Conservation (phyloP, 352 stramenopile genomes). For the Thraustochytrium sp. region DNA sequence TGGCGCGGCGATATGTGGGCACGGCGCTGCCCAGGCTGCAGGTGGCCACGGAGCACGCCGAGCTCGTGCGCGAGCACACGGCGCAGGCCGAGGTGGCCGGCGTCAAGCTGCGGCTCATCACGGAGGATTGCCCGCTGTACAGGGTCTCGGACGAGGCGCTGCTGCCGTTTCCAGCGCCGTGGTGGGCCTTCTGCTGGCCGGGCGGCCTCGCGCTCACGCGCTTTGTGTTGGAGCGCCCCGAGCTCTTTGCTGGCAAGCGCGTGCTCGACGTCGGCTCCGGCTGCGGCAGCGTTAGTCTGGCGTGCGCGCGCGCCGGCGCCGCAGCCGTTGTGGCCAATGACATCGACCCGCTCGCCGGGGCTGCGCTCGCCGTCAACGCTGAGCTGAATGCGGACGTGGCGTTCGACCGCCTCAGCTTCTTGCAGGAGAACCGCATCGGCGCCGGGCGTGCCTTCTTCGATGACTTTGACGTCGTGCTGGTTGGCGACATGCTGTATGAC, state of each 20-base stretch:
- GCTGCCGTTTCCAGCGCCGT: slow-evolving; percentile 9
- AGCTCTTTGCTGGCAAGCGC: background rate
- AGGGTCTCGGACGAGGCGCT: background rate
- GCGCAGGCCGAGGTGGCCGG: background rate
- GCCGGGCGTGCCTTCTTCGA: background rate
- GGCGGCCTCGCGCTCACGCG: background rate
- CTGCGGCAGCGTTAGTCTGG: slow-evolving; percentile 14
- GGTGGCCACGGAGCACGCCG: background rate
- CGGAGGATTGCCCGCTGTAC: background rate
- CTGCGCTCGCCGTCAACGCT: background rate
- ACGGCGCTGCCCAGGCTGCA: background rate
- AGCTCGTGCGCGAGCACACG: slow-evolving; percentile 1
- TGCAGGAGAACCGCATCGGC: background rate
- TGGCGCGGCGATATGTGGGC: too few species aligned
- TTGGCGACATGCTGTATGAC: slow-evolving; percentile 39
- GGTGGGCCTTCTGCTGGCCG: slow-evolving; percentile 40
- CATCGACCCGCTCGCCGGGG: background rate
- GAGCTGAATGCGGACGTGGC: background rate
- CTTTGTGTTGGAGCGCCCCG: background rate
- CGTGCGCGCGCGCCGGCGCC: background rate
- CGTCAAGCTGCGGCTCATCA: background rate
- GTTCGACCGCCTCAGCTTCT: background rate
- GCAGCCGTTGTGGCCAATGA: slow-evolving; percentile 1
- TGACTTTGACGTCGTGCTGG: slow-evolving; percentile 14
- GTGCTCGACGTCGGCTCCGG: slow-evolving; percentile 28